Percentiles rank a stretch among this genome's conserved stretches.
Evolutionary conservation across 1,284 basidiomycete genomes (phyloP).

Genomic region (Cutaneotrichosporon sp.): DNA sequence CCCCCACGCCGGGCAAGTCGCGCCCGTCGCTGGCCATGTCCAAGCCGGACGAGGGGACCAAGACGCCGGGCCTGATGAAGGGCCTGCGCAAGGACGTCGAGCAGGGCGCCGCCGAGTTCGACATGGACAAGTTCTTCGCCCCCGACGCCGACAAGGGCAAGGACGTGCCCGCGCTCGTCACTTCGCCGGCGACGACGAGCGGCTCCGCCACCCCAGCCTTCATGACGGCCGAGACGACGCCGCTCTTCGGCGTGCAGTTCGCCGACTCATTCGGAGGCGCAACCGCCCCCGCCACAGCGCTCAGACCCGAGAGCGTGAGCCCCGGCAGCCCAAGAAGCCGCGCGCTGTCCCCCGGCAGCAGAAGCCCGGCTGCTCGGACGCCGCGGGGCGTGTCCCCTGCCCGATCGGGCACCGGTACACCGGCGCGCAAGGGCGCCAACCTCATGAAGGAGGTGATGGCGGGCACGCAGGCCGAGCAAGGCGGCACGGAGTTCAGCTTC

Average conservation of each 20-base stretch:
- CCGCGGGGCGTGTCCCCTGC: background rate
- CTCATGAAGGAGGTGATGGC: background rate
- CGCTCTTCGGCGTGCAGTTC: conserved; percentile 44
- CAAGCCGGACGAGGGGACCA: conserved; percentile 5
- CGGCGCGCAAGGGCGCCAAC: conserved; percentile 2
- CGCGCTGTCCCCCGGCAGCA: background rate
- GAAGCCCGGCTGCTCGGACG: background rate
- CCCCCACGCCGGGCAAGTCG: conserved; percentile 43
- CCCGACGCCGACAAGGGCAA: background rate
- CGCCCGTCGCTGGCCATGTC: background rate
- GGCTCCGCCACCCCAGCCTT: conserved; percentile 40
- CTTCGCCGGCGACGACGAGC: background rate
- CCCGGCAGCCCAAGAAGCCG: background rate
- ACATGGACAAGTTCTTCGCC: conserved; percentile 48
- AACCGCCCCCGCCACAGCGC: background rate
- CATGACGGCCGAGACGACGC: conserved; percentile 54
- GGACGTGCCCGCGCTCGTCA: background rate
- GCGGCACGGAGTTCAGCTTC: background rate
- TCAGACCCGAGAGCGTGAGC: background rate
- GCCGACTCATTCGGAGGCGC: conserved; percentile 43
- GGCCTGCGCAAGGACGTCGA: conserved; percentile 49
- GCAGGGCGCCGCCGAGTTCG: conserved; percentile 53
- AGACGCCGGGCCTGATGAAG: conserved; percentile 59
- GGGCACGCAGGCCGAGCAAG: background rate
- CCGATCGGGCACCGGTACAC: background rate